Base-by-base conservation (phyloP, 352 stramenopile genomes). In the Halophytophthora polymorphica region DNA sequence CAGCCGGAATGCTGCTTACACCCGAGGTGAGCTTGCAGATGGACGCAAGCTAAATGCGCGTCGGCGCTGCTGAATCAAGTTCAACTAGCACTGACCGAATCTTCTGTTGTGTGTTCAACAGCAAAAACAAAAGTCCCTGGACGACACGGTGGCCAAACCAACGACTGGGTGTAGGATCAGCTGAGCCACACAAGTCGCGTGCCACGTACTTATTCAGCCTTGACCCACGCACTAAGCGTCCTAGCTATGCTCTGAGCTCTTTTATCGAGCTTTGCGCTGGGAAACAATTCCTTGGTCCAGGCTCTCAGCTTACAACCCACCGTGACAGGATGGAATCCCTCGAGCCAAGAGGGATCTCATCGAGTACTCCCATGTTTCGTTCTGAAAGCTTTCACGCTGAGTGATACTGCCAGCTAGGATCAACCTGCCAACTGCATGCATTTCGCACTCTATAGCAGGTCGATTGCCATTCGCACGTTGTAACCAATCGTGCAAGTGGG, bases 91-190 rank as follows among this genome's bases (percentile, higher is more conserved):
- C 42, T 55, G 35, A 19, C 18, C 57, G 51, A 58, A n/a, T n/a
- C n/a, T n/a, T n/a, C n/a, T n/a, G n/a, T n/a, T n/a, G n/a, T n/a
- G n/a, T n/a, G n/a, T n/a, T n/a, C n/a, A n/a, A n/a, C n/a, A n/a
- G n/a, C n/a, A n/a, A n/a, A n/a, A n/a, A n/a, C n/a, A 56, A 22
- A 58, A 53, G 53, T 29, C 45, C n/a, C 43, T 53, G 40, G 53
- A 63, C 29, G 44, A 51, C 49, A 54, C 18, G 42, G 15, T n/a
- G n/a, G n/a, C n/a, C n/a, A n/a, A n/a, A n/a, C n/a, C 46, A 19
- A 57, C 54, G 13, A 47, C 40, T 37, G 54, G 49, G 8, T 68
- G 54, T 45, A 68, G 52, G 29, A 64, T 68, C 22, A 64, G 59
- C 49, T 68, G 35, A 64, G 13, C 5, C 43, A 4, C 6, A 34